Evolutionary conservation across 345 rosid species (phyloP).

Genomic region (Bruguiera gymnorhiza): DNA sequence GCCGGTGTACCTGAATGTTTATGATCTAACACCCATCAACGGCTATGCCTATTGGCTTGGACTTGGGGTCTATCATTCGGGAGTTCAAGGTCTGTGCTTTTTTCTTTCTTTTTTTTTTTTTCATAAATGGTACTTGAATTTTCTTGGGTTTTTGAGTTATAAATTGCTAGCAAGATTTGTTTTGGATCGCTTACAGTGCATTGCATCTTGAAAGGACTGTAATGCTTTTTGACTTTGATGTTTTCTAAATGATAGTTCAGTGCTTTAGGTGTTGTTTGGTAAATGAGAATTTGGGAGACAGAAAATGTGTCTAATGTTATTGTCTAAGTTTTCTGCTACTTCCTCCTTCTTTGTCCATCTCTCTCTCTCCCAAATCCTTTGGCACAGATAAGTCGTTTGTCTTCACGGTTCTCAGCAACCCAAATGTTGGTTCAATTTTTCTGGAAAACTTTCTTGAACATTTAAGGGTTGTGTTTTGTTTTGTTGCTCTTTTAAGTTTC

Average conservation of each 20-base stretch:
- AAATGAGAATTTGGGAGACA: neutral
- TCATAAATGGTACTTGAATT: constrained; percentile 1
- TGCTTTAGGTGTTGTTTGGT: neutral
- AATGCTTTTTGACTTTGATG: neutral
- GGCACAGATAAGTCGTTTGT: neutral
- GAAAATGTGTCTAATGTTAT: neutral
- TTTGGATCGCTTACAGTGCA: neutral
- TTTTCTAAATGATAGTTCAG: neutral
- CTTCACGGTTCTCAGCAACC: neutral
- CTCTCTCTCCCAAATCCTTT: neutral
- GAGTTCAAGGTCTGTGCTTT: too few species aligned
- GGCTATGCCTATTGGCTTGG: too few species aligned
- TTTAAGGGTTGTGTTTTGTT: too few species aligned
- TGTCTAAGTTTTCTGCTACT: neutral
- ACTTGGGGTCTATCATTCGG: too few species aligned
- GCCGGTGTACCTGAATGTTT: too few species aligned
- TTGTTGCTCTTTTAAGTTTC: neutral
- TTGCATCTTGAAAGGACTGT: neutral
- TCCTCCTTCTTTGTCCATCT: too few species aligned
- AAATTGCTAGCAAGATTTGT: neutral
- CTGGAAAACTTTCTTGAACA: too few species aligned
- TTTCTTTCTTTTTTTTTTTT: too few species aligned
- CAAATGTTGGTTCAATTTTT: neutral
- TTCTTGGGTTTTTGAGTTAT: neutral
- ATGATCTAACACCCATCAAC: too few species aligned